Conservation (phyloP, 176 grass and related monocot genomes). For the Tillandsia fasciculata region DNA sequence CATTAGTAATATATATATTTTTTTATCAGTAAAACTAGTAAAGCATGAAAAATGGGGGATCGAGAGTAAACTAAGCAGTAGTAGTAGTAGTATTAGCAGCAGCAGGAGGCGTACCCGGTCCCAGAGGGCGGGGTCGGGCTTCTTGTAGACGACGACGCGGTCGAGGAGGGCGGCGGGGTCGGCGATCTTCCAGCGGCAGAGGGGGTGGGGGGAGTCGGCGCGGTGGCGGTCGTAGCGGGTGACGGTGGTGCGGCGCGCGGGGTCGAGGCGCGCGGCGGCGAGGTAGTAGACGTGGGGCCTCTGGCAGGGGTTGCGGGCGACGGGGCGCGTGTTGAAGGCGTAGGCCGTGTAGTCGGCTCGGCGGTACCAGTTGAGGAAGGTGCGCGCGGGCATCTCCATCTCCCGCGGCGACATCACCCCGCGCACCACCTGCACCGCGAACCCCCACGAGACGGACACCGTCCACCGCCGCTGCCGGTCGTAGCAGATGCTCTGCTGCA, state of each 20-base stretch:
- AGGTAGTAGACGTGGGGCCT: slow-evolving; percentile 83
- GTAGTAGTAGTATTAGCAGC: too few species aligned
- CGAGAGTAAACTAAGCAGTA: too few species aligned
- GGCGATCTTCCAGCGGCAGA: slow-evolving; percentile 67
- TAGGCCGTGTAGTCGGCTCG: slow-evolving; percentile 90
- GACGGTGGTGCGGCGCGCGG: slow-evolving; percentile 40
- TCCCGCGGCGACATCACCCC: slow-evolving; percentile 84
- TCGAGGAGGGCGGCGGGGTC: slow-evolving; percentile 56
- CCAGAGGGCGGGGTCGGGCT: slow-evolving; percentile 76
- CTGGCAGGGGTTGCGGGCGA: slow-evolving; percentile 80
- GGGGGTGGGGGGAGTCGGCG: slow-evolving; percentile 33
- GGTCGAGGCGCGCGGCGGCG: slow-evolving; percentile 41
- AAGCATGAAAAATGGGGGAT: too few species aligned
- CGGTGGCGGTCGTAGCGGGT: slow-evolving; percentile 71
- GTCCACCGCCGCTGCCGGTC: slow-evolving; percentile 60
- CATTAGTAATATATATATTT: too few species aligned
- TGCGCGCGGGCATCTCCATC: slow-evolving; percentile 81
- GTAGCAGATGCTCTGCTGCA: slow-evolving; percentile 94
- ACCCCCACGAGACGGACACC: slow-evolving; percentile 87
- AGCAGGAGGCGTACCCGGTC: slow-evolving; percentile 32
- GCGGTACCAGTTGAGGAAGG: slow-evolving; percentile 92
- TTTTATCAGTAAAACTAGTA: not conserved
- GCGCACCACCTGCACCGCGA: slow-evolving; percentile 65
- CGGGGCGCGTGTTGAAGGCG: slow-evolving; percentile 82
- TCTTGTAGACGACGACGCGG: slow-evolving; percentile 70